These are phyloP conservation scores for Vanderwaltozyma yarrowii DNA, from an alignment of 805 yeast genomes.

Conservation along the genomic window DNA sequence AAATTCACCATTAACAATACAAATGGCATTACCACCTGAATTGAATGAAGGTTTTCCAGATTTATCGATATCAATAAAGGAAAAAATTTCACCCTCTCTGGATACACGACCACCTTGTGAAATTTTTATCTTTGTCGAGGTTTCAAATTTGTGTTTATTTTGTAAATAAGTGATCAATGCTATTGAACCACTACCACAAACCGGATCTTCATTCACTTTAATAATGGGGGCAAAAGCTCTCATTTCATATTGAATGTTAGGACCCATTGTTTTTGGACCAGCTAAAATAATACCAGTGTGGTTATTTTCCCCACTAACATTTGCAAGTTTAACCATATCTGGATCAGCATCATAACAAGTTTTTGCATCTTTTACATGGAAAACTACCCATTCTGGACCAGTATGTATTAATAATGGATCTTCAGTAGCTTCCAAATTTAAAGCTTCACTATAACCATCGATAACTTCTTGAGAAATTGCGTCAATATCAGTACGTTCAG, in stretches of 20 bases:
- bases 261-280: slow-evolving; percentile 21
- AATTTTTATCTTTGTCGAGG: slow-evolving; percentile 15
- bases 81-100: slow-evolving; percentile 32
- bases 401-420: slow-evolving; percentile 29
- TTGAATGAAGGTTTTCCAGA: slow-evolving; percentile 10
- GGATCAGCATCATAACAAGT: slow-evolving; percentile 29
- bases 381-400: slow-evolving; percentile 40
- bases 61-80: slow-evolving; percentile 12
- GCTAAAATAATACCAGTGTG: slow-evolving; percentile 32
- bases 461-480: slow-evolving; percentile 6
- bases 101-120: slow-evolving; percentile 33
- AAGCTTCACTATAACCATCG: slow-evolving; percentile 5
- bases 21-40: slow-evolving; percentile 35
- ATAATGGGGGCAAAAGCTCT: slow-evolving; percentile 35
- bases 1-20: slow-evolving; percentile 30
- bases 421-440: slow-evolving; percentile 8
- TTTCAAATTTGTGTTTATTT: slow-evolving; percentile 12
- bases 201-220: slow-evolving; percentile 41
- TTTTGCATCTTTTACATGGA: slow-evolving; percentile 26
- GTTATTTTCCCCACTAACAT: slow-evolving; percentile 11
- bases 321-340: slow-evolving; percentile 20
- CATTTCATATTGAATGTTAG: slow-evolving; percentile 29
- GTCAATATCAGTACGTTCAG: slow-evolving; percentile 8
- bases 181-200: slow-evolving; percentile 43
- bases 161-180: slow-evolving; percentile 26